phyloP scores from a whole-genome alignment of 2,329 filamentous ascomycete species.

The Fusarium pseudonygamai region DNA sequence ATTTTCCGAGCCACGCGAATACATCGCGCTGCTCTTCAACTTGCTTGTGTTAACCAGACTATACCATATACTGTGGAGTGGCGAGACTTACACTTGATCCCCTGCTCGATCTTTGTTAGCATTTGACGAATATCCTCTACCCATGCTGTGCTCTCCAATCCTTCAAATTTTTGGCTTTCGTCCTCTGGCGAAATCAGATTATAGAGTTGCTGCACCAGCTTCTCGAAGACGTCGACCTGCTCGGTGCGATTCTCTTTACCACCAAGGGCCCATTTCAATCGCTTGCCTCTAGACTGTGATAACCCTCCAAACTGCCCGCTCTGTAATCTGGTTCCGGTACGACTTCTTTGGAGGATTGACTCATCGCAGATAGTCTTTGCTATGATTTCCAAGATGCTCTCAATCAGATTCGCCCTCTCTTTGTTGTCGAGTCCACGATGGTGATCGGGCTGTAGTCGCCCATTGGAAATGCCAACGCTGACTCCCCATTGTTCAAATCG shows the following conservation, averaged over 20 bases:
- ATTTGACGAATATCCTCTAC: background rate
- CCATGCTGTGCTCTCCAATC: background rate
- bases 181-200: fast-evolving
- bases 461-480: constrained; percentile 23
- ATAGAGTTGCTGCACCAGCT: background rate
- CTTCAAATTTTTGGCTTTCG: fast-evolving
- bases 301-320: fast-evolving
- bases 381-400: background rate
- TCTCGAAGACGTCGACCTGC: background rate
- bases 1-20: fast-evolving
- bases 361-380: background rate
- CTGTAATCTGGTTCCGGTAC: fast-evolving
- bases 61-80: fast-evolving
- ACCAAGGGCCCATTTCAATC: background rate
- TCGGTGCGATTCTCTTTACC: background rate
- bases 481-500: constrained; percentile 38
- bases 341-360: fast-evolving
- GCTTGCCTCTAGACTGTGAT: background rate
- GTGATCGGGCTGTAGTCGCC: background rate
- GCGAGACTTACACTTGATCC: background rate
- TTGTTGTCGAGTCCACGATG: background rate
- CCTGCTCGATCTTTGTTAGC: background rate
- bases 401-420: background rate
- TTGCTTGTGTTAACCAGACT: fast-evolving
- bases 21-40: background rate